Conservation (phyloP, 345 rosid genomes). For the Aegle marmelos region DNA sequence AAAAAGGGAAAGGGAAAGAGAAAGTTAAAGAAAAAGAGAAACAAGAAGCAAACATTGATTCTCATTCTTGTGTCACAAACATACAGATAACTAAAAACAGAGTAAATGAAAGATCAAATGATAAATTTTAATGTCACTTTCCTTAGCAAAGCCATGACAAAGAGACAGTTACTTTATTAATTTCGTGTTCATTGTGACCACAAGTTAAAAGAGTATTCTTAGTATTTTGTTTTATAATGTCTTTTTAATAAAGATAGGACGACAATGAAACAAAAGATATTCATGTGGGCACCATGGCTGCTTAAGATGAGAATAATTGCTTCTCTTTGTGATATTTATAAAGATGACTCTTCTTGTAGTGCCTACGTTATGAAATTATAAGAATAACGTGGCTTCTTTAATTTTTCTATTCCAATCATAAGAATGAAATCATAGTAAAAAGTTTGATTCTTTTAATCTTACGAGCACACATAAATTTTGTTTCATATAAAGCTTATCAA, state of each 20-base stretch:
- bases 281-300: background rate
- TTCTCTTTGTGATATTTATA: background rate
- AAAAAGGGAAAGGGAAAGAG: background rate
- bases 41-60: constrained; percentile 11
- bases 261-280: constrained; percentile 4
- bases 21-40: background rate
- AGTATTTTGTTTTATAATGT: background rate
- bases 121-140: constrained; percentile 10
- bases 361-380: too few species aligned
- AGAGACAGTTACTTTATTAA: background rate
- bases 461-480: too few species aligned
- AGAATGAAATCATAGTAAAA: too few species aligned
- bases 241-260: background rate
- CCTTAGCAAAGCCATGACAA: background rate
- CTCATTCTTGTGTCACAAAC: constrained; percentile 5
- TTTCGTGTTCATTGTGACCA: constrained; percentile 3
- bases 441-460: too few species aligned
- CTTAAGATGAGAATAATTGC: background rate
- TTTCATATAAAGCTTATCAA: too few species aligned
- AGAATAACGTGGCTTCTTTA: too few species aligned
- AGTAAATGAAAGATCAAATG: background rate
- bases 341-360: background rate
- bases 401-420: too few species aligned
- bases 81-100: background rate
- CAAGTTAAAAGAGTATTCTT: background rate